These are phyloP conservation scores for Penicillium decumbens DNA, from an alignment of 2,329 filamentous ascomycete species.

Conservation along the genomic window DNA sequence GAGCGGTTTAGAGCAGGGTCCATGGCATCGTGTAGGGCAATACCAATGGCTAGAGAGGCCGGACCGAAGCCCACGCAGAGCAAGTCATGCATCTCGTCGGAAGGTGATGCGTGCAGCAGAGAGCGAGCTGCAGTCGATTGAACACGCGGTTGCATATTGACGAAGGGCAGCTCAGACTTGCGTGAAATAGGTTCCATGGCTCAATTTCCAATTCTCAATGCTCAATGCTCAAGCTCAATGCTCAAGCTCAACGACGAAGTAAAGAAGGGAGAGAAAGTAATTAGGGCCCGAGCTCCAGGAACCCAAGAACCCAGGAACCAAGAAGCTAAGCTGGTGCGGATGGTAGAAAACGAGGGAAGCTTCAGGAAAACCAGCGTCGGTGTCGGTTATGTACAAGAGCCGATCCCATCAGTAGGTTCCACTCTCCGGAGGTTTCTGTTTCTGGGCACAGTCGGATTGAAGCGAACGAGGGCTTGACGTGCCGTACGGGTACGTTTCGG, in stretches of 20 bases:
- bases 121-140: conserved; percentile 31
- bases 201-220: too few relatives aligned
- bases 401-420: conserved; percentile 7
- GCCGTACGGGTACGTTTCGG: conserved; percentile 11
- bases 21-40: conserved; percentile 79
- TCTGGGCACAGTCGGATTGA: conserved; percentile 11
- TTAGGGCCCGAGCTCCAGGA: conserved; percentile 3
- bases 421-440: conserved; percentile 12
- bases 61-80: conserved; percentile 91
- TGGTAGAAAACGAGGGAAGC: conserved; percentile 1
- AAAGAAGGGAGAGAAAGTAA: neutral
- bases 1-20: conserved; percentile 45
- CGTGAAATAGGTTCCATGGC: conserved; percentile 19
- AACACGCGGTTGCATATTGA: conserved; percentile 21
- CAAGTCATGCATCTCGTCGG: conserved; percentile 71
- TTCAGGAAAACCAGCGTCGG: neutral
- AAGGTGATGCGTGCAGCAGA: conserved; percentile 50
- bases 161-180: conserved; percentile 27
- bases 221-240: neutral
- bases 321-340: conserved; percentile 11
- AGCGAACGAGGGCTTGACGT: conserved; percentile 11
- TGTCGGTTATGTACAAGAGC: conserved; percentile 14
- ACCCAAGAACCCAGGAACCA: neutral
- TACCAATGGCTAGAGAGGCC: conserved; percentile 80
- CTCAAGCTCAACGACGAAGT: neutral